These are phyloP conservation scores for Nannochloris sp. DNA, from an alignment of 139 green algal species.

Conservation along the genomic window DNA sequence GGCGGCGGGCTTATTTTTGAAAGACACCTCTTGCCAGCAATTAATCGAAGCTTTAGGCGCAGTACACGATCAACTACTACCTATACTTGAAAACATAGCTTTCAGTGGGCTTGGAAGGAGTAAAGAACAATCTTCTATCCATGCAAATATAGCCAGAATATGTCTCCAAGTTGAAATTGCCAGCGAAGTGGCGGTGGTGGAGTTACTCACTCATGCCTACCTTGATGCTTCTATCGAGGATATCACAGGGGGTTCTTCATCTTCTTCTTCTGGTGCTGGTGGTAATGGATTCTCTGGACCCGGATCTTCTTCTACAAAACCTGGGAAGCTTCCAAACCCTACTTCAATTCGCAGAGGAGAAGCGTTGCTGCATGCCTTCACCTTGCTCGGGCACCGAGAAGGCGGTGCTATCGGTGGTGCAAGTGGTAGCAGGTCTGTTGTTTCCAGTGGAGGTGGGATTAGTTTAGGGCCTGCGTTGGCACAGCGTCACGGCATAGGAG, in stretches of 20 bases:
- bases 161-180: conserved; percentile 15
- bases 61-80: conserved; percentile 22
- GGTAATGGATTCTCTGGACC: neutral
- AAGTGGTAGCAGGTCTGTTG: too few relatives aligned
- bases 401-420: neutral
- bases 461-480: conserved; percentile 8
- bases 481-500: conserved; percentile 5
- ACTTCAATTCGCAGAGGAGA: conserved; percentile 39
- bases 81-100: neutral
- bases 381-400: conserved; percentile 30
- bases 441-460: neutral
- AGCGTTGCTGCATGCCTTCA: conserved; percentile 47
- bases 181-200: conserved; percentile 11
- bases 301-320: neutral
- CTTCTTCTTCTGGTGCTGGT: neutral
- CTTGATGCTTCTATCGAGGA: conserved; percentile 6
- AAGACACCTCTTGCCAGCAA: neutral
- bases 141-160: neutral
- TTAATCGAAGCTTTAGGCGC: conserved; percentile 10
- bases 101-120: neutral
- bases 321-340: neutral
- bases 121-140: neutral
- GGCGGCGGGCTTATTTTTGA: conserved; percentile 38
- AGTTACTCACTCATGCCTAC: conserved; percentile 40
- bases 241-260: neutral